Percentiles rank a stretch among this genome's conserved stretches.
Evolutionary conservation across 2,329 filamentous ascomycete genomes (phyloP).

Genomic region (Colletotrichum kahawae): DNA sequence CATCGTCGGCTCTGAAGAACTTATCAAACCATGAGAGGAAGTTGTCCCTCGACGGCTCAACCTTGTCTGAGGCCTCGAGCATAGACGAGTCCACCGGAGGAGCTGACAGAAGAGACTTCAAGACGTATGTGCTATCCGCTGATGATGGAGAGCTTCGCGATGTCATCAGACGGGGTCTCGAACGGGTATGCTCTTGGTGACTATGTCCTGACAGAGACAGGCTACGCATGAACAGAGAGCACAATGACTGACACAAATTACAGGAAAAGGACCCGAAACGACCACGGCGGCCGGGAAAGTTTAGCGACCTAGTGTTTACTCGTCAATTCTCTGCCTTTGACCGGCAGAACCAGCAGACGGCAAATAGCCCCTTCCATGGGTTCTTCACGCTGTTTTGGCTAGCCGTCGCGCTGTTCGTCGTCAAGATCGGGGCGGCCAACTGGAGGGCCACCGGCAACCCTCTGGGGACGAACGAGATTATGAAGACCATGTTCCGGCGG

Average conservation of each 20-base stretch:
- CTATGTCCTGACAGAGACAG: neutral
- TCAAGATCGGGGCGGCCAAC: conserved; percentile 71
- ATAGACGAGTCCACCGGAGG: conserved; percentile 10
- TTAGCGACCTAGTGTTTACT: conserved; percentile 69
- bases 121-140: conserved; percentile 30
- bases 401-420: conserved; percentile 67
- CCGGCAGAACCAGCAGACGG: conserved; percentile 67
- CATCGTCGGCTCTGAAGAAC: neutral
- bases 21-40: neutral
- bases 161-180: conserved; percentile 14
- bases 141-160: conserved; percentile 29
- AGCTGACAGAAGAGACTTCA: neutral
- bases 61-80: conserved; percentile 11
- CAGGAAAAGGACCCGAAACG: conserved; percentile 18
- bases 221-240: neutral
- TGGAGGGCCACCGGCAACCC: conserved; percentile 72
- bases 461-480: conserved; percentile 74
- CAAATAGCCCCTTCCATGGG: conserved; percentile 75
- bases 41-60: conserved; percentile 10
- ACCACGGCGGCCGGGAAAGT: conserved; percentile 27
- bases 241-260: neutral
- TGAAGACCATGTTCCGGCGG: conserved; percentile 67
- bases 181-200: neutral
- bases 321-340: conserved; percentile 78
- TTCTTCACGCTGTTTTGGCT: conserved; percentile 85